phyloP scores from a whole-genome alignment of 441 rosid species.

The Populus hybrid region DNA sequence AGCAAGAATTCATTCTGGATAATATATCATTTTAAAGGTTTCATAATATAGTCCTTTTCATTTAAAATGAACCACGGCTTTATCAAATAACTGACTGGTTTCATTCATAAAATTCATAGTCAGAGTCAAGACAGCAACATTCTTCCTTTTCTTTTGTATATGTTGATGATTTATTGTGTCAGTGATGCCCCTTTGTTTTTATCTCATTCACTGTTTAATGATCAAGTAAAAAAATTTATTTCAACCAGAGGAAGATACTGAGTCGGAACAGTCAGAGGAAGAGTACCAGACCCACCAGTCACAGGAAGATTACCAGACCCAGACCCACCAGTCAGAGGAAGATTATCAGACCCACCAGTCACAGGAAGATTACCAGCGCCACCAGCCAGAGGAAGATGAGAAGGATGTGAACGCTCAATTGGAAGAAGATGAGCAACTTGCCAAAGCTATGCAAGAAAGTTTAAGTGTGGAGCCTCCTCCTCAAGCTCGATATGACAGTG shows the following conservation, averaged over 20 bases:
- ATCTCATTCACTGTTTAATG: background rate
- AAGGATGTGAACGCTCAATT: conserved; percentile 38
- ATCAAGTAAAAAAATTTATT: conserved; percentile 3
- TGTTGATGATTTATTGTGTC: background rate
- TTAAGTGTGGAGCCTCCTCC: conserved; percentile 45
- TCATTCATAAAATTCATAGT: background rate
- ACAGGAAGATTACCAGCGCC: too few species aligned
- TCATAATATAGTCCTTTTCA: background rate
- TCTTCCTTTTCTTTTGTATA: background rate
- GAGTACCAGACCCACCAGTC: conserved; percentile 32
- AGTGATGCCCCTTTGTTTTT: background rate
- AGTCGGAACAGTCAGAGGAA: conserved; percentile 26
- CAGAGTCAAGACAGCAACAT: background rate
- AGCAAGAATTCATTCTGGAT: background rate
- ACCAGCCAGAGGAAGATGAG: conserved; percentile 40
- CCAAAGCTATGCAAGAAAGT: conserved; percentile 78
- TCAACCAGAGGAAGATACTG: conserved; percentile 42
- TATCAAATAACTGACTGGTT: background rate
- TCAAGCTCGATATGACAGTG: conserved; percentile 40
- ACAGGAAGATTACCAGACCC: conserved; percentile 43
- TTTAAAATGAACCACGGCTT: background rate
- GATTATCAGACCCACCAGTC: too few species aligned
- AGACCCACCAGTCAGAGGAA: conserved; percentile 14
- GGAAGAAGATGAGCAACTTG: conserved; percentile 82
- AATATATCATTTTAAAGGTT: background rate